Evolutionary conservation across 2,329 filamentous ascomycete species (phyloP).

Genomic region (Penicillium griseofulvum): DNA sequence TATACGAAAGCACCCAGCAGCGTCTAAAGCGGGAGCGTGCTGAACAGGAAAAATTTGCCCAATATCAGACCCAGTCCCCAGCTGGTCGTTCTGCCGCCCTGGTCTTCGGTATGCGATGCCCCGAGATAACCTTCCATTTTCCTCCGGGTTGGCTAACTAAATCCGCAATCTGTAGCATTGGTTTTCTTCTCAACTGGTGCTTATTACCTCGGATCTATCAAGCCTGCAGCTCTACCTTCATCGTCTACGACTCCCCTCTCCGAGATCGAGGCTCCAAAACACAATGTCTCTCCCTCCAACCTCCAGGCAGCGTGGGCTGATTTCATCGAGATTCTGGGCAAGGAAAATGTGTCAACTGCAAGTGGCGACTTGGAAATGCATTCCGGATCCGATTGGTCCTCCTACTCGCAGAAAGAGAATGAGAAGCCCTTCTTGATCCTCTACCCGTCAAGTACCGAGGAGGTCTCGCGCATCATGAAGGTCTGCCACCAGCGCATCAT

Average conservation of each 20-base stretch:
- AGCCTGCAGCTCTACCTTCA: constrained; percentile 46
- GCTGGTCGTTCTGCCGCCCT: constrained; percentile 40
- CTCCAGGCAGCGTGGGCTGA: constrained; percentile 65
- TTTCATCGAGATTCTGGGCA: constrained; percentile 60
- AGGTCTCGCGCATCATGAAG: constrained; percentile 85
- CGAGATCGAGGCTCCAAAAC: constrained; percentile 48
- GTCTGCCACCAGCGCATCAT: constrained; percentile 77
- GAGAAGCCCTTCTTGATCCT: constrained; percentile 62
- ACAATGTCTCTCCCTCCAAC: constrained; percentile 56
- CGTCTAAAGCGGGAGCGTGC: constrained; percentile 58
- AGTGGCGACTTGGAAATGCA: constrained; percentile 55
- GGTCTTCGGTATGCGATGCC: constrained; percentile 31
- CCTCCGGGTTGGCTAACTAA: constrained; percentile 12
- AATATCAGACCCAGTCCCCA: constrained; percentile 42
- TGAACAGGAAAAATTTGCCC: constrained; percentile 53
- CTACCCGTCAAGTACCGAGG: constrained; percentile 72
- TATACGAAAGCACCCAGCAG: constrained; percentile 61
- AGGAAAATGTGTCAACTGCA: constrained; percentile 61
- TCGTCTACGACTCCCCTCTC: constrained; percentile 59
- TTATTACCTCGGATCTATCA: constrained; percentile 56
- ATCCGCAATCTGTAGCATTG: constrained; percentile 42
- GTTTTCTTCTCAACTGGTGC: constrained; percentile 51
- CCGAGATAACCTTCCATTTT: constrained; percentile 2
- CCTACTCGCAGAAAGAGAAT: constrained; percentile 44
- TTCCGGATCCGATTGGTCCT: constrained; percentile 63